Conservation (phyloP, 805 yeast genomes). For the Lachancea kluyveri region DNA sequence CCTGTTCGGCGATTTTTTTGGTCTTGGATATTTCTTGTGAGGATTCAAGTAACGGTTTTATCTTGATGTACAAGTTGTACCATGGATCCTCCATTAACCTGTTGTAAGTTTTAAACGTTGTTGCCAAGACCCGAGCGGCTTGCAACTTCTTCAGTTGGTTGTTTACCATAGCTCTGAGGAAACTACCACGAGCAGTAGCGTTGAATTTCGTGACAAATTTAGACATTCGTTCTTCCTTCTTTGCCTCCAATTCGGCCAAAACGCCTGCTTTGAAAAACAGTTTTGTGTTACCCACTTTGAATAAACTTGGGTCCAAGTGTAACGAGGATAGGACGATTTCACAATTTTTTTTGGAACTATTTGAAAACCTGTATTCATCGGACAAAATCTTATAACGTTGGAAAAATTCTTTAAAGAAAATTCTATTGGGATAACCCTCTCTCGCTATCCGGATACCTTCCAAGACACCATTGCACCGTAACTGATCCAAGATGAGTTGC, state of each 20-base stretch:
- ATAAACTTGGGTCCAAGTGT: conserved; percentile 65
- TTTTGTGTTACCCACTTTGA: conserved; percentile 88
- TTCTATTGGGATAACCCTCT: conserved; percentile 93
- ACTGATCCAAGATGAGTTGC: conserved; percentile 73
- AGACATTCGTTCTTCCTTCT: conserved; percentile 60
- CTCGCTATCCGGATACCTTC: conserved; percentile 97
- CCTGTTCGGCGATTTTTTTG: conserved; percentile 49
- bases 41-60: conserved; percentile 71
- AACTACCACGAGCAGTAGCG: conserved; percentile 57
- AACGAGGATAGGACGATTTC: conserved; percentile 61
- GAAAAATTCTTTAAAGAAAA: conserved; percentile 75
- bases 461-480: conserved; percentile 93
- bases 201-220: conserved; percentile 55
- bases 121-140: conserved; percentile 64
- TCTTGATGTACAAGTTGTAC: conserved; percentile 63
- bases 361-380: conserved; percentile 36
- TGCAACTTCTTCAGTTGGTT: conserved; percentile 51
- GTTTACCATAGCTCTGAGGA: conserved; percentile 44
- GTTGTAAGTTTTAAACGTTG: conserved; percentile 50
- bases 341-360: conserved; percentile 58
- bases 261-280: conserved; percentile 95
- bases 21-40: conserved; percentile 54
- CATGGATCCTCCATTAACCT: conserved; percentile 57
- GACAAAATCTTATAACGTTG: conserved; percentile 69
- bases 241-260: conserved; percentile 78